Evolutionary conservation across 1,284 basidiomycete genomes (phyloP), one percentile per base, ranked within the genome.

Genomic region (Chalciporus sp.): DNA sequence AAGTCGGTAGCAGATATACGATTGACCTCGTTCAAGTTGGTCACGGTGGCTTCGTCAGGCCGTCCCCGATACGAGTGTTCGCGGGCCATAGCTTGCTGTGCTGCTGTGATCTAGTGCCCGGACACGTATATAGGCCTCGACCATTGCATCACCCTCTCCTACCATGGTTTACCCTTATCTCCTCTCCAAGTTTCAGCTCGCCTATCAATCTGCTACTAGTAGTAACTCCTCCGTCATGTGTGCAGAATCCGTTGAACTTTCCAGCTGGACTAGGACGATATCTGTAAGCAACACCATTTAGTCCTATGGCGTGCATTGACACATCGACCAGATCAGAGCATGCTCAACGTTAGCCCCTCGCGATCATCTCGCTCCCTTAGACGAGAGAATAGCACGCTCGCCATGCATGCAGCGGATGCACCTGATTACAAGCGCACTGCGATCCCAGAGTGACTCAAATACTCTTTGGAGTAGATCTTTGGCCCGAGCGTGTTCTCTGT

Each of bases 71-170:
- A 41, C 23, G 27, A 40, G 19, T 47, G 33, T 40, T 46, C 5
- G 20, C n/a, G 44, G n/a, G 42, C 28, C 26, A 17, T 7, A 27
- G 1, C 5, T 49, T 37, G 35, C 35, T 17, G n/a, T 37, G 35
- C 35, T 63, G 52, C 66, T 68, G 66, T 65, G 64, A 65, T 60
- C 44, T 39, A 59, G 53, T 63, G 37, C 27, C 52, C 11, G 46
- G 19, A 20, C 42, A 28, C 40, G 39, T 69, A 69, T 67, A 69
- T 69, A 69, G 39, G n/a, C 50, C 48, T 54, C 54, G 41, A 43
- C 19, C 19, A 33, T 20, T 28, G 40, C 29, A 47, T 39, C 31
- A 19, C 45, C 20, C 35, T 20, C 47, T 17, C 44, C 42, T 52
- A 46, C 52, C 43, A 53, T 41, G 35, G 17, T 49, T 23, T 20